Evolutionary conservation across 371 early-diverging fungal genomes (phyloP).

Genomic region (Mucor ambiguus): DNA sequence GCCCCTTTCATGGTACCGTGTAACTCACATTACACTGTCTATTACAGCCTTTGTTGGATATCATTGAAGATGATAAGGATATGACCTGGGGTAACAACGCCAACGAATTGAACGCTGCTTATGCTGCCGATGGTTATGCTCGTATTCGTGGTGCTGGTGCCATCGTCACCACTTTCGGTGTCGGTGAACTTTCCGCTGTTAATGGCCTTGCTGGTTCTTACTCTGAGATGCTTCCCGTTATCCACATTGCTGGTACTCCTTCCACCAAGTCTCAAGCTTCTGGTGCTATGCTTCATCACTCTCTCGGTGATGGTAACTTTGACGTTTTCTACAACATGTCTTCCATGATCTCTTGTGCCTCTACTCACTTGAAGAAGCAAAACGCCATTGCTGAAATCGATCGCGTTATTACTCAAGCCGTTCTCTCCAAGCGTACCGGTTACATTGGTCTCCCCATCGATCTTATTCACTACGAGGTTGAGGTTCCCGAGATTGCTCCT

Average conservation of each 20-base stretch:
- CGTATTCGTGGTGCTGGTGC: slow-evolving; percentile 40
- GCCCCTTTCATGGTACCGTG: slow-evolving; percentile 23
- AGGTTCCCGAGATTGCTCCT: slow-evolving; percentile 25
- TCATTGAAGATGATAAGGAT: slow-evolving; percentile 40
- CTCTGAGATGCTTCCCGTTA: slow-evolving; percentile 58
- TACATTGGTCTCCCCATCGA: slow-evolving; percentile 58
- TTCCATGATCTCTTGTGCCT: slow-evolving; percentile 45
- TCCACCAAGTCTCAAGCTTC: slow-evolving; percentile 42
- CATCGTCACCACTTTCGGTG: slow-evolving; percentile 60
- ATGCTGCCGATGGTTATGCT: slow-evolving; percentile 65
- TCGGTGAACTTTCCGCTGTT: slow-evolving; percentile 56
- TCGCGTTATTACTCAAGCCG: slow-evolving; percentile 30
- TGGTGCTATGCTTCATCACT: slow-evolving; percentile 55
- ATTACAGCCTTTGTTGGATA: slow-evolving; percentile 27
- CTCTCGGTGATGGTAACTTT: slow-evolving; percentile 60
- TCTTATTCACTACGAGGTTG: slow-evolving; percentile 37
- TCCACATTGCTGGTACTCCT: slow-evolving; percentile 60
- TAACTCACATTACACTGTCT: neutral
- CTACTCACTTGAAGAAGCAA: slow-evolving; percentile 30
- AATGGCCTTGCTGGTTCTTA: slow-evolving; percentile 58
- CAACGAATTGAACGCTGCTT: slow-evolving; percentile 52
- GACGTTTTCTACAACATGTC: slow-evolving; percentile 45
- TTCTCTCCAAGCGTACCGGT: slow-evolving; percentile 37
- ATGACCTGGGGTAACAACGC: slow-evolving; percentile 44
- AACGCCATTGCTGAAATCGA: slow-evolving; percentile 50